Percentiles rank a stretch among this genome's conserved stretches.
Conservation (phyloP, 805 yeast genomes). For the Candida fluviatilis region DNA sequence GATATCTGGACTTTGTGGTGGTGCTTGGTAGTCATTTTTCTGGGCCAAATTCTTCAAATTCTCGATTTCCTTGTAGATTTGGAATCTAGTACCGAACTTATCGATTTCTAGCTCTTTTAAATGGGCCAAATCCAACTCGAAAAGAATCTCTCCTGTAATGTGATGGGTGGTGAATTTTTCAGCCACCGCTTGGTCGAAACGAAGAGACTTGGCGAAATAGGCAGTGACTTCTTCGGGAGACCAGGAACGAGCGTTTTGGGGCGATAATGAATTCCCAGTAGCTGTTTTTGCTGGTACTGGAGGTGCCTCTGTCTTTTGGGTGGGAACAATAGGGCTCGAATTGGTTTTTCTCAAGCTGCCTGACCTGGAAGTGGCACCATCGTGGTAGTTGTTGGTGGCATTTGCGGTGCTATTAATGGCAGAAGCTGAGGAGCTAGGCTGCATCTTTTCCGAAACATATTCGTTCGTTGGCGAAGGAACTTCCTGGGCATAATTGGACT, state of each 20-base stretch:
- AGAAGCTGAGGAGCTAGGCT: too few relatives aligned
- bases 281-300: neutral
- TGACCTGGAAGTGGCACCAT: neutral
- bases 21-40: neutral
- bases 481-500: neutral
- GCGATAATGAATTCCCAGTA: neutral
- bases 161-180: constrained; percentile 82
- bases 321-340: too few relatives aligned
- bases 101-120: constrained; percentile 88
- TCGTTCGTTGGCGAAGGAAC: neutral
- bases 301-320: too few relatives aligned
- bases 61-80: constrained; percentile 85
- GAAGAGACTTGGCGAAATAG: constrained; percentile 63
- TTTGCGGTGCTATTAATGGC: neutral
- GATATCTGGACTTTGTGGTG: neutral
- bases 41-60: constrained; percentile 37
- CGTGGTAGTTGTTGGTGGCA: neutral
- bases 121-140: constrained; percentile 81
- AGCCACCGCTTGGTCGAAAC: constrained; percentile 72
- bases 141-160: constrained; percentile 79
- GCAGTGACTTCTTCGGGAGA: constrained; percentile 79
- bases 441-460: too few relatives aligned
- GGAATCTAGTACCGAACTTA: constrained; percentile 94
- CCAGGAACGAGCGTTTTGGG: constrained; percentile 56
- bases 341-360: neutral